Base-by-base conservation (phyloP, 2,329 filamentous ascomycete genomes). In the Dactylellina cionopaga region DNA sequence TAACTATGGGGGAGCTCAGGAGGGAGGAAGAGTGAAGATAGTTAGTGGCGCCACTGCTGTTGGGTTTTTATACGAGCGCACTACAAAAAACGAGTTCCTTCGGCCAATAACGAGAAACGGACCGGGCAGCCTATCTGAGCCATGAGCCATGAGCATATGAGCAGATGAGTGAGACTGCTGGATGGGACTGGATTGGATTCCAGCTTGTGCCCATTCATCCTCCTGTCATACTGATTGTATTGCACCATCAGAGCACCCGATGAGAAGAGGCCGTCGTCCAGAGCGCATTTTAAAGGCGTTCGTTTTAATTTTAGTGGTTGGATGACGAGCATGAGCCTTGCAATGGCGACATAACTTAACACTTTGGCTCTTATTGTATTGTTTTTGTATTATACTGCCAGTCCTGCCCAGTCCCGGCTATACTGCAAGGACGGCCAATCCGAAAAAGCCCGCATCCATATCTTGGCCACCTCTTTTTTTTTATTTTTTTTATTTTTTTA, bases 301-400 rank as follows among this genome's bases (percentile, higher is more conserved):
- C n/a, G n/a, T n/a, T n/a, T n/a, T n/a, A n/a, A n/a, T n/a, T n/a
- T n/a, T 58, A 64, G 43, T 51, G 22, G 41, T 25, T 11, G 24
- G 31, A 72, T 72, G 68, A 58, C 68, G 68, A 72, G 62, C 68
- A 52, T 56, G 31, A 37, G 49, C 46, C 49, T 46, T 52, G 68
- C 59, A 54, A 72, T 72, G 59, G 68, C 68, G 68, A 72, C 68
- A 72, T 72, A 24, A 13, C 9, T 35, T 31, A 44, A 31, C 11
- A 5, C 13, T 33, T 63, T 33, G 22, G n/a, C n/a, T n/a, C n/a
- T n/a, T n/a, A n/a, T n/a, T n/a, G n/a, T n/a, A n/a, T n/a, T n/a
- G n/a, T n/a, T n/a, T n/a, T 51, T 51, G 47, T n/a, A 17, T 31
- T 29, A n/a, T 24, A 24, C 17, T 25, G 33, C 10, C 2, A 19